These are phyloP conservation scores for Bathelium albidoporum DNA, from an alignment of 495 filamentous ascomycete species.

Conservation along the genomic window DNA sequence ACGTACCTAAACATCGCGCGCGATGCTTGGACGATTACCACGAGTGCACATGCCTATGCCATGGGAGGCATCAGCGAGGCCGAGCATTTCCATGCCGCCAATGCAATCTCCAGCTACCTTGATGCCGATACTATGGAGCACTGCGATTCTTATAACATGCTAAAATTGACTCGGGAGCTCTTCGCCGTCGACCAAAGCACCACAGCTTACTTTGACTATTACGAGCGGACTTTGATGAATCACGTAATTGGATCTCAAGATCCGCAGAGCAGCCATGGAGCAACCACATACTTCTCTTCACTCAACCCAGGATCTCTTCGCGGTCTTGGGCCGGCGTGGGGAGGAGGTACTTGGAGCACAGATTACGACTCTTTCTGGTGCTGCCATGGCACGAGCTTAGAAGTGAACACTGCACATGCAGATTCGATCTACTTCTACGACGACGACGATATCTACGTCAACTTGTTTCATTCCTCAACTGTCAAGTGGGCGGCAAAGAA, in stretches of 20 bases:
- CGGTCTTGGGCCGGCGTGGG: conserved; percentile 23
- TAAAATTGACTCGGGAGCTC: conserved; percentile 34
- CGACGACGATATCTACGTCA: conserved; percentile 26
- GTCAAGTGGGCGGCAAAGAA: conserved; percentile 24
- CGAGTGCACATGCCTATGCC: conserved; percentile 29
- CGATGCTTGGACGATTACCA: conserved; percentile 32
- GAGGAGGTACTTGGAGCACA: conserved; percentile 26
- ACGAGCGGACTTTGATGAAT: conserved; percentile 32
- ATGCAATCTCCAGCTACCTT: conserved; percentile 28
- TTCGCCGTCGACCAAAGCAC: conserved; percentile 22
- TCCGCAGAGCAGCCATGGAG: conserved; percentile 25
- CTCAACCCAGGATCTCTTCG: conserved; percentile 28
- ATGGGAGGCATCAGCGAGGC: conserved; percentile 35
- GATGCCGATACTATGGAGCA: conserved; percentile 27
- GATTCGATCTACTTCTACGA: conserved; percentile 29
- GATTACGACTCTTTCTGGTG: conserved; percentile 30
- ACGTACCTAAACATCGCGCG: conserved; percentile 27
- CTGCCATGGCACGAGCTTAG: conserved; percentile 29
- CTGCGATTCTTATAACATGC: conserved; percentile 36
- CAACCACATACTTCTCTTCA: conserved; percentile 33
- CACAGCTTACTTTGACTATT: conserved; percentile 33
- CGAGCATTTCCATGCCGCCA: conserved; percentile 30
- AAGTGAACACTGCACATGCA: conserved; percentile 29
- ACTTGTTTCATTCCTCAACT: conserved; percentile 29
- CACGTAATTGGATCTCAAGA: conserved; percentile 32